Conservation (phyloP, 2,329 filamentous ascomycete species). For the Clarireedia homoeocarpa region DNA sequence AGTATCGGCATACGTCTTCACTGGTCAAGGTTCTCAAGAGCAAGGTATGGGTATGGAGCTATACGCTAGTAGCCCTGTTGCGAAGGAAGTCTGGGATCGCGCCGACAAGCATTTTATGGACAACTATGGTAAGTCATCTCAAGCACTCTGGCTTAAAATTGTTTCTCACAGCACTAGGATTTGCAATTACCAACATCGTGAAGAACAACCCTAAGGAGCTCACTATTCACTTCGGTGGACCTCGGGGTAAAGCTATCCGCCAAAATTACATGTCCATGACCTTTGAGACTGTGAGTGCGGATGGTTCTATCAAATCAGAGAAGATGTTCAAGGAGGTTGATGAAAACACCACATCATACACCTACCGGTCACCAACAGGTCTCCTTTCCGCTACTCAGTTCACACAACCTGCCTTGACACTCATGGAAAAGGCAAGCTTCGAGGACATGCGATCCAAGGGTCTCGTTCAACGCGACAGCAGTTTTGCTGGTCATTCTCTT, state of each 20-base stretch:
- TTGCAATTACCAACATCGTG: constrained; percentile 97
- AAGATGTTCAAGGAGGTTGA: constrained; percentile 98
- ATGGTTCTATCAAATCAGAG: constrained; percentile 93
- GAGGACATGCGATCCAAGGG: constrained; percentile 99
- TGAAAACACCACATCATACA: constrained; percentile 91
- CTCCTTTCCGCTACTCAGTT: constrained; percentile 96
- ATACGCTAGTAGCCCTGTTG: constrained; percentile 86
- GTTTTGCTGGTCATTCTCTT: constrained; percentile 93
- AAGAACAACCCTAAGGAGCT: constrained; percentile 99
- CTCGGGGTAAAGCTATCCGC: constrained; percentile 91
- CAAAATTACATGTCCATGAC: constrained; percentile 99
- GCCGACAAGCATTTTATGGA: constrained; percentile 98
- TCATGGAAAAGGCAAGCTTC: constrained; percentile 99
- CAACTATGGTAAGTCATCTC: constrained; percentile 71
- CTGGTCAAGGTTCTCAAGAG: constrained; percentile 95
- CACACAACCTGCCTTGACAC: constrained; percentile 90
- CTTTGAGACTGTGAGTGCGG: constrained; percentile 91
- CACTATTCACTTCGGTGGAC: constrained; percentile 95
- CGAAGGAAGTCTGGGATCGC: constrained; percentile 95
- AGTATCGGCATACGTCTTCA: constrained; percentile 94
- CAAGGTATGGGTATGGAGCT: constrained; percentile 99
- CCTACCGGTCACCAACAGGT: constrained; percentile 90
- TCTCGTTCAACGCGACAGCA: constrained; percentile 90
- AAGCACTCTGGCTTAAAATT: neutral
- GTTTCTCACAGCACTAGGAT: constrained; percentile 46